Base-by-base conservation (phyloP, 345 rosid genomes). In the Turritis glabra region DNA sequence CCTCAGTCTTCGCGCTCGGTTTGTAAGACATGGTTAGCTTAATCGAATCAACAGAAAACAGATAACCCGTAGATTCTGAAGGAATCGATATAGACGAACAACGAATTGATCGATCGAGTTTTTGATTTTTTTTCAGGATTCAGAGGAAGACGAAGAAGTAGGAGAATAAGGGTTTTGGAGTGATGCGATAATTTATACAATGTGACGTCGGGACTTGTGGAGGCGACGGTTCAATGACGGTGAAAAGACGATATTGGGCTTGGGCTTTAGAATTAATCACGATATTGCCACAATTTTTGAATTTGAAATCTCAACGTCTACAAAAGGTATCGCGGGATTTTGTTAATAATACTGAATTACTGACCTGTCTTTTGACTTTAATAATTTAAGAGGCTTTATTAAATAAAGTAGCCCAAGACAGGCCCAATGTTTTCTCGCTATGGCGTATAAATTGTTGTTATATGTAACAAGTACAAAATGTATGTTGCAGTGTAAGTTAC, bases 1-100 rank as follows among this genome's bases (percentile, higher is more conserved):
- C 87, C 79, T 88, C 97, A 0, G 88, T 71, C 81, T 85, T 90
- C 5, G 87, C 80, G 79, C 67, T 86, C n/a, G 93, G 91, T 73
- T 83, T 85, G 23, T 82, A 71, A 74, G 94, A 90, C 94, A 88
- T 87, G 32, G 21, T 68, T 68, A 27, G 30, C 37, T 64, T 9
- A 17, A 54, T 74, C 70, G 44, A 77, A 64, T 27, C 56, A 61
- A 25, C 7, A 19, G 38, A 52, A 48, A 67, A 22, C 26, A 67
- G 40, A 48, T 26, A 10, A 48, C 21, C 3, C 14, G 8, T 1
- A 58, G 27, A 12, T 23, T 51, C 32, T 52, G 17, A 35, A 26
- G 33, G 38, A 67, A 62, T 43, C 21, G 29, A 41, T 32, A 56
- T 47, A 76, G 48, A 4, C 32, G 43, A 56, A 3, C 21, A 5